phyloP scores from a whole-genome alignment of 768 basidiomycete species.

The Piloderma croceum region DNA sequence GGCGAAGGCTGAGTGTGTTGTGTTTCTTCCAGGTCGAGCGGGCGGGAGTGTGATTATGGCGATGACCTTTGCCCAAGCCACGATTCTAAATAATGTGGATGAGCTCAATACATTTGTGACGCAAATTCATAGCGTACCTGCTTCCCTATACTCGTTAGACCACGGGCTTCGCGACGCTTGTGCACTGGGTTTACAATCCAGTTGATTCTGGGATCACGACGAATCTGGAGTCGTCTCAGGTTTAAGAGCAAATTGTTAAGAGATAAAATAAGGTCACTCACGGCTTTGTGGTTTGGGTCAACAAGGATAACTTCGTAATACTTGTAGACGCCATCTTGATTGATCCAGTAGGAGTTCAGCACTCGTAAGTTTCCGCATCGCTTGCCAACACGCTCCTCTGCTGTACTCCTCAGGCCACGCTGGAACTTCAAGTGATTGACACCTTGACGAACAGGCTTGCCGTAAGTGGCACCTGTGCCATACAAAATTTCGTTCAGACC shows the following conservation, averaged over 20 bases:
- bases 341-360: conserved; percentile 98
- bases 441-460: conserved; percentile 99
- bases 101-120: conserved; percentile 2
- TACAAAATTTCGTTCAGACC: background rate
- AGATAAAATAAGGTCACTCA: conserved; percentile 34
- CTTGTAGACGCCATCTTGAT: conserved; percentile 98
- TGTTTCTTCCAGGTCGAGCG: conserved; percentile 94
- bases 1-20: conserved; percentile 93
- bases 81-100: conserved; percentile 59
- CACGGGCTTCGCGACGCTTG: conserved; percentile 97
- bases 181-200: conserved; percentile 99
- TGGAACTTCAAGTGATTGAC: conserved; percentile 99
- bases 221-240: conserved; percentile 48
- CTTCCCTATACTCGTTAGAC: conserved; percentile 95
- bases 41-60: conserved; percentile 88
- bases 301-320: conserved; percentile 99
- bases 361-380: conserved; percentile 96
- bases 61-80: conserved; percentile 93
- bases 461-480: conserved; percentile 98
- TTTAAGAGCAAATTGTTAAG: conserved; percentile 1
- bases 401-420: conserved; percentile 84
- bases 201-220: conserved; percentile 95
- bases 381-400: conserved; percentile 96
- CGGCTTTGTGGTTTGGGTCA: conserved; percentile 91
- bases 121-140: conserved; percentile 49